Base-by-base conservation (phyloP, 2,329 filamentous ascomycete species). In the Ophiostoma australiae region DNA sequence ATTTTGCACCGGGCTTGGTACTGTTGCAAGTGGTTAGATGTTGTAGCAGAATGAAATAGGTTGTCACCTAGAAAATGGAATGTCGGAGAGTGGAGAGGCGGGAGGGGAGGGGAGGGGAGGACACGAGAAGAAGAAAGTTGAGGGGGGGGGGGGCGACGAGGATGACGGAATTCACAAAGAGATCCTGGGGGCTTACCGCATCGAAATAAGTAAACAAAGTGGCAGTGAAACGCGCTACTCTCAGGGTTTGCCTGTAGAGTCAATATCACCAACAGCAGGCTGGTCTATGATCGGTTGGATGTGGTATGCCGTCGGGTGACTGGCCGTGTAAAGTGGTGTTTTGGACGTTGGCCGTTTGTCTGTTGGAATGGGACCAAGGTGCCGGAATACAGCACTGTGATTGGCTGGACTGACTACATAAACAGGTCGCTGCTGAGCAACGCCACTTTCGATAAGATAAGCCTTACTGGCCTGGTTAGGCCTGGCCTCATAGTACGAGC, bases 351-450 rank as follows among this genome's bases (percentile, higher is more conserved):
- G 33, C n/a, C 69, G 55, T 70, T 48, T 58, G 52, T 58, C 69
- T 39, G 52, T 10, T 63, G 27, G 27, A 63, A 63, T 63, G 58
- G n/a, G 58, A 63, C 58, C 5, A 27, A 63, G 58, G 58, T 33
- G 20, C 58, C 23, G 35, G 13, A 67, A 66, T 15, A 11, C 10
- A 35, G 67, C 61, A 66, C n/a, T 66, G 13, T 68, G 37, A 72
- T 72, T 72, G 71, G 71, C 35, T 52, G 37, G 35, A 31, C 1
- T 20, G 1, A 39, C 17, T 31, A n/a, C 71, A 67, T 70, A 70
- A 72, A 72, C 69, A 72, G 71, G 71, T 67, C 55, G 71, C 69
- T 72, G 71, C 71, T 67, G 69, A 72, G 71, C 71, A 72, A 72
- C 71, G 69, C 71, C 66, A 68, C 65, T 8, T 5, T 4, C 13